Evolutionary conservation across 2,329 filamentous ascomycete genomes (phyloP).

Genomic region (Teratosphaeria gauchensis): DNA sequence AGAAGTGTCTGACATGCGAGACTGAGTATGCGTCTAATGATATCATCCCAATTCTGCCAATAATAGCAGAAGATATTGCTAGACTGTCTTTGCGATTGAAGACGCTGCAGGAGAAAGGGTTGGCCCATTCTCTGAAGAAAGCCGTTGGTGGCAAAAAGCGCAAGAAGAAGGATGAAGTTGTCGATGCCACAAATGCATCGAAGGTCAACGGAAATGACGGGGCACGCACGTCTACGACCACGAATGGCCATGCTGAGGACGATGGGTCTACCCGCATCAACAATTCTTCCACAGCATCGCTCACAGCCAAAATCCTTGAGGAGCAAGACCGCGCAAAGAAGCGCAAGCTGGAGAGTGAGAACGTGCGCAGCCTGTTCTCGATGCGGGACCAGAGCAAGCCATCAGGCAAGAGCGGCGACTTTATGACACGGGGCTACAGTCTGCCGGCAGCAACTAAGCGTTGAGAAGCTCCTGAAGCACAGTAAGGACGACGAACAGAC

Average conservation of each 20-base stretch:
- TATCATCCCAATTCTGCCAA: constrained; percentile 72
- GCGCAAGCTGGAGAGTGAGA: constrained; percentile 54
- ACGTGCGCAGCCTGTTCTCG: constrained; percentile 40
- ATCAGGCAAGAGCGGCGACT: constrained; percentile 36
- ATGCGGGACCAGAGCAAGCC: constrained; percentile 27
- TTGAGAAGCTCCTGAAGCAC: constrained; percentile 7
- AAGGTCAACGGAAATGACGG: constrained; percentile 11
- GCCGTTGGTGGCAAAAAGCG: constrained; percentile 52
- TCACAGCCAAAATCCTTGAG: constrained; percentile 77
- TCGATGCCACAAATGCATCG: constrained; percentile 33
- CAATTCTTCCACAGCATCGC: constrained; percentile 71
- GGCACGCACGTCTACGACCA: neutral
- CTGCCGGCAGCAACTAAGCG: constrained; percentile 15
- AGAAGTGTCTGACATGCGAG: constrained; percentile 59
- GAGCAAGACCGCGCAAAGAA: constrained; percentile 81
- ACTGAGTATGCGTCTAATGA: constrained; percentile 63
- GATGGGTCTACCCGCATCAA: constrained; percentile 54
- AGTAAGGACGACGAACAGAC: neutral
- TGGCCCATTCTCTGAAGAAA: constrained; percentile 86
- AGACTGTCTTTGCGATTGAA: constrained; percentile 57
- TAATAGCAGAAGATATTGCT: constrained; percentile 59
- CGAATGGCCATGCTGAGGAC: constrained; percentile 7
- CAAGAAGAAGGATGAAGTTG: constrained; percentile 51
- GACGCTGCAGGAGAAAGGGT: constrained; percentile 58
- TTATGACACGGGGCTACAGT: constrained; percentile 41